These are phyloP conservation scores for Pleurotus citrinopileatus DNA, from an alignment of 768 basidiomycete species.

Conservation along the genomic window DNA sequence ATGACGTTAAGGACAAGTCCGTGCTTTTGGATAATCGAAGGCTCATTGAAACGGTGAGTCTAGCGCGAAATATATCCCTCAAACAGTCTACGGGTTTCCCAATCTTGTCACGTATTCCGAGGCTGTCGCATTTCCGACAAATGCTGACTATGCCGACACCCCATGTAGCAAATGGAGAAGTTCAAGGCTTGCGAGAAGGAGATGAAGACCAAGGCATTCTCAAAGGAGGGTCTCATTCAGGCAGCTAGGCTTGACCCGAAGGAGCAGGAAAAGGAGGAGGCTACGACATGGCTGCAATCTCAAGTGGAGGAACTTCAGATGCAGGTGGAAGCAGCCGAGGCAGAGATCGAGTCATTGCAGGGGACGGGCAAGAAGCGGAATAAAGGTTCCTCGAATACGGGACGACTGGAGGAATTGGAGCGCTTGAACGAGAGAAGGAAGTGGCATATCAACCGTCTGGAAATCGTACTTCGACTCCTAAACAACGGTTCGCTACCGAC, in stretches of 20 bases:
- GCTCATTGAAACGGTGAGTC: conserved; percentile 94
- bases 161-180: conserved; percentile 97
- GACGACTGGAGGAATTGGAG: conserved; percentile 83
- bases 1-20: conserved; percentile 99
- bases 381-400: conserved; percentile 61
- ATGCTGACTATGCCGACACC: conserved; percentile 20
- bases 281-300: conserved; percentile 80
- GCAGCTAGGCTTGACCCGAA: conserved; percentile 94
- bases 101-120: no score
- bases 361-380: conserved; percentile 83
- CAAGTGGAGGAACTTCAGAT: conserved; percentile 90
- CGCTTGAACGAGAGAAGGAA: conserved; percentile 87
- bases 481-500: conserved; percentile 89
- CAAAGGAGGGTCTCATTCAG: conserved; percentile 95
- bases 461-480: conserved; percentile 87
- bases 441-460: conserved; percentile 92
- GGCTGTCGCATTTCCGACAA: no score
- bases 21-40: conserved; percentile 88
- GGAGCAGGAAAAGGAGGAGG: conserved; percentile 94
- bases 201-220: conserved; percentile 99
- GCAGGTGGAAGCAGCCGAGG: conserved; percentile 93
- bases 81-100: no score
- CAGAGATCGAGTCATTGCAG: conserved; percentile 87
- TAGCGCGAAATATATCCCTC: no score
- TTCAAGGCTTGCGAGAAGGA: conserved; percentile 99